A percentile compares a stretch with the other conserved stretches of the same genome.
Conservation (phyloP, 1,139 yeast species). For the Candida glucosophila region DNA sequence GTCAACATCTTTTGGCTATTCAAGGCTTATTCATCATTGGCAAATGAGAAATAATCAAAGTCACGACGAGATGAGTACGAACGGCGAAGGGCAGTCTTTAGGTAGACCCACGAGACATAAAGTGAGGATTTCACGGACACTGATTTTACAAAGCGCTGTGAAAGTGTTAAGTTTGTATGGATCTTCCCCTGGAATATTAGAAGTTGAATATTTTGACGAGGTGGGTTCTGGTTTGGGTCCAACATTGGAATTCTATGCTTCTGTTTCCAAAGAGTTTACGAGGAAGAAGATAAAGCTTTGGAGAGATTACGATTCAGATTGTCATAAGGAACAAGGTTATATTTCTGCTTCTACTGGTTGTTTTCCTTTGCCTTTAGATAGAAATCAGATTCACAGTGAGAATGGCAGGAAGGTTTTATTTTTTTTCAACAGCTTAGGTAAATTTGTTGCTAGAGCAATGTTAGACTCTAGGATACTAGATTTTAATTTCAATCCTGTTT, state of each 20-base stretch:
- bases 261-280: slow-evolving; percentile 66
- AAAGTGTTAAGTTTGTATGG: slow-evolving; percentile 76
- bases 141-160: slow-evolving; percentile 68
- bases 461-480: slow-evolving; percentile 83
- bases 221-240: slow-evolving; percentile 98
- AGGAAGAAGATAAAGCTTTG: slow-evolving; percentile 54
- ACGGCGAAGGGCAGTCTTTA: slow-evolving; percentile 18
- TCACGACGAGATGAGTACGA: slow-evolving; percentile 14
- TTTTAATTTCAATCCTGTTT: slow-evolving; percentile 64
- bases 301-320: slow-evolving; percentile 45
- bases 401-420: slow-evolving; percentile 39
- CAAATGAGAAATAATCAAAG: slow-evolving; percentile 43
- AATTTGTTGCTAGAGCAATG: slow-evolving; percentile 78
- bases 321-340: too few species aligned
- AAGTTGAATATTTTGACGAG: slow-evolving; percentile 83
- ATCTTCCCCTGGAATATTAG: slow-evolving; percentile 70
- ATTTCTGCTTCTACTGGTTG: slow-evolving; percentile 44
- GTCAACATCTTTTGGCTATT: slow-evolving; percentile 87
- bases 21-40: slow-evolving; percentile 78
- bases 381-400: slow-evolving; percentile 16
- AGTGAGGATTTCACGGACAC: slow-evolving; percentile 65
- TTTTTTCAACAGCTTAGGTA: slow-evolving; percentile 65
- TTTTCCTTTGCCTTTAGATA: slow-evolving; percentile 63
- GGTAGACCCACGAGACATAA: slow-evolving; percentile 81
- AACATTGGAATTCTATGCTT: slow-evolving; percentile 83